phyloP scores from a whole-genome alignment of 768 basidiomycete species.

The Lentinula raphanica region DNA sequence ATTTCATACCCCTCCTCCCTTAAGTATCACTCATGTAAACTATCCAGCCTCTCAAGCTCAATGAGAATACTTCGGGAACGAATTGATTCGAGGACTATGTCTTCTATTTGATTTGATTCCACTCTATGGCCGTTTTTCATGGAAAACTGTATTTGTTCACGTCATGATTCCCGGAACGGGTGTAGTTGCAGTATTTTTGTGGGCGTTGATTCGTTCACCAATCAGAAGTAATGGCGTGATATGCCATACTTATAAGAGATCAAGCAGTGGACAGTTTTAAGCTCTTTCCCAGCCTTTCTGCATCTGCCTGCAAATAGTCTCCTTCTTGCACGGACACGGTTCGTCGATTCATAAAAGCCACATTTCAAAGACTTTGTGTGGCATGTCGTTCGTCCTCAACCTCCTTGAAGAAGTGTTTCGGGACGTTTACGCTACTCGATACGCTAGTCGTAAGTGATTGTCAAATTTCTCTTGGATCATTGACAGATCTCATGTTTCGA shows the following conservation, averaged over 20 bases:
- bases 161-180: neutral
- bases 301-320: neutral
- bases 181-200: neutral
- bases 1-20: too few relatives aligned
- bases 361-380: neutral
- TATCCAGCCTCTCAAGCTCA: too few relatives aligned
- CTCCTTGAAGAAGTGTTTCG: constrained; percentile 11
- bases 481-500: neutral
- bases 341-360: neutral
- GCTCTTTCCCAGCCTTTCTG: neutral
- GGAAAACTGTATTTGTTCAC: too few relatives aligned
- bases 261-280: neutral
- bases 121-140: neutral
- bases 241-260: neutral
- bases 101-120: neutral
- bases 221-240: constrained; percentile 2
- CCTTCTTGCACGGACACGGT: neutral
- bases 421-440: constrained; percentile 37
- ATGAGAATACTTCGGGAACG: too few relatives aligned
- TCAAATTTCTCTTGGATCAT: neutral
- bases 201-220: neutral
- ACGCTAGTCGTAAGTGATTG: constrained; percentile 34
- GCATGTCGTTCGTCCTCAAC: neutral
- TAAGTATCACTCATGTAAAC: too few relatives aligned
- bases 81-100: too few relatives aligned